Evolutionary conservation across 441 rosid genomes (phyloP).

Genomic region (Adansonia gregorii): DNA sequence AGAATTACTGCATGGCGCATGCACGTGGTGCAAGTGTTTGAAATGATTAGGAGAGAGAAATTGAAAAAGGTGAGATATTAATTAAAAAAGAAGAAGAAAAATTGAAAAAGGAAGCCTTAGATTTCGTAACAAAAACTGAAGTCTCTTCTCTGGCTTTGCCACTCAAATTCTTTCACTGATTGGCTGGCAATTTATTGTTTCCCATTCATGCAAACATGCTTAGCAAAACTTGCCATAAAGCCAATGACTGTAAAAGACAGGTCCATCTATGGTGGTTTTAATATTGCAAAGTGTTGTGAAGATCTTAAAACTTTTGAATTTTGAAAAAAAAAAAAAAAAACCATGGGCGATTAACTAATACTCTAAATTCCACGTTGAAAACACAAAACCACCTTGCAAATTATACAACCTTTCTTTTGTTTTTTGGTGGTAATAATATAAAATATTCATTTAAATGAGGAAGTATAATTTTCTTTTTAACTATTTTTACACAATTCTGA

Average conservation of each 20-base stretch:
- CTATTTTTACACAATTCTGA: too few species aligned
- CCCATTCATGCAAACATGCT: neutral
- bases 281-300: neutral
- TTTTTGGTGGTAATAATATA: too few species aligned
- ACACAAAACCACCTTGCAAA: too few species aligned
- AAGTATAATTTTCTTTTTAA: too few species aligned
- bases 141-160: slow-evolving; percentile 17
- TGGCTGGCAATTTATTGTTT: neutral
- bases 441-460: too few species aligned
- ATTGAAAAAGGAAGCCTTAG: too few species aligned
- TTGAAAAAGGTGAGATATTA: neutral
- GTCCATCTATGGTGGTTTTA: neutral
- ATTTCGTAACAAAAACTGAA: neutral
- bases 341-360: neutral
- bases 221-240: slow-evolving; percentile 5
- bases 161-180: neutral
- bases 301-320: neutral
- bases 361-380: too few species aligned
- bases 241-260: neutral
- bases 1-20: neutral
- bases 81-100: neutral
- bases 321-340: neutral
- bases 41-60: neutral
- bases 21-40: neutral
- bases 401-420: too few species aligned